These are phyloP conservation scores for Vinca major DNA, from an alignment of 305 asterid genomes.

Conservation along the genomic window DNA sequence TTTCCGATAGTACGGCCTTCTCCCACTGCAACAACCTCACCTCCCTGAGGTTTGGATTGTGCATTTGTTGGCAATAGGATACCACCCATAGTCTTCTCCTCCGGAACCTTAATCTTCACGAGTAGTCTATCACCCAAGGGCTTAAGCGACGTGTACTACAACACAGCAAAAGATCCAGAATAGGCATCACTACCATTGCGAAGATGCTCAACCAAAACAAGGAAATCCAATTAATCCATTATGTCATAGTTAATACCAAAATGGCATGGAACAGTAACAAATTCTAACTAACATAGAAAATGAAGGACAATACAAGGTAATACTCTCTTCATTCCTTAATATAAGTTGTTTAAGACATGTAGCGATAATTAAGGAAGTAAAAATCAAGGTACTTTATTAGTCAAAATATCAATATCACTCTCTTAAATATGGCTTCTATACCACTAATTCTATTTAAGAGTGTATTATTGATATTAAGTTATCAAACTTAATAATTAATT, in stretches of 20 bases:
- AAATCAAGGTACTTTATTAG: too few species aligned
- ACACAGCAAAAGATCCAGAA: slow-evolving; percentile 6
- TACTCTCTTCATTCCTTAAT: too few species aligned
- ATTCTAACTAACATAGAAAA: not conserved
- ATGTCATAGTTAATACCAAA: not conserved
- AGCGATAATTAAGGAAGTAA: too few species aligned
- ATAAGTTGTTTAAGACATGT: too few species aligned
- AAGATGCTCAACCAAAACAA: not conserved
- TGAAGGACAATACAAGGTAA: not conserved
- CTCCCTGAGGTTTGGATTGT: slow-evolving; percentile 69
- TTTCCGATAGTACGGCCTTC: slow-evolving; percentile 82
- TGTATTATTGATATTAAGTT: too few species aligned
- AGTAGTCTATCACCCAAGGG: slow-evolving; percentile 90
- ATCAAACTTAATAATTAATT: too few species aligned
- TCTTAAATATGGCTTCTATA: too few species aligned
- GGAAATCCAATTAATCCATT: not conserved
- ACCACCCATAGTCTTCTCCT: slow-evolving; percentile 83
- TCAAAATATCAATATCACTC: too few species aligned
- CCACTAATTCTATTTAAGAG: too few species aligned
- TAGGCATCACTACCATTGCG: not conserved
- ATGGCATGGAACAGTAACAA: not conserved
- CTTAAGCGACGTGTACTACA: slow-evolving; percentile 75
- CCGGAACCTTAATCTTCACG: slow-evolving; percentile 62
- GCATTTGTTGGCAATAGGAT: slow-evolving; percentile 67
- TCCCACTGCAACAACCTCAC: slow-evolving; percentile 89